Evolutionary conservation across 2,329 filamentous ascomycete species (phyloP), one percentile per base, ranked within the genome.

Genomic region (Kalaharituber pfeilii): DNA sequence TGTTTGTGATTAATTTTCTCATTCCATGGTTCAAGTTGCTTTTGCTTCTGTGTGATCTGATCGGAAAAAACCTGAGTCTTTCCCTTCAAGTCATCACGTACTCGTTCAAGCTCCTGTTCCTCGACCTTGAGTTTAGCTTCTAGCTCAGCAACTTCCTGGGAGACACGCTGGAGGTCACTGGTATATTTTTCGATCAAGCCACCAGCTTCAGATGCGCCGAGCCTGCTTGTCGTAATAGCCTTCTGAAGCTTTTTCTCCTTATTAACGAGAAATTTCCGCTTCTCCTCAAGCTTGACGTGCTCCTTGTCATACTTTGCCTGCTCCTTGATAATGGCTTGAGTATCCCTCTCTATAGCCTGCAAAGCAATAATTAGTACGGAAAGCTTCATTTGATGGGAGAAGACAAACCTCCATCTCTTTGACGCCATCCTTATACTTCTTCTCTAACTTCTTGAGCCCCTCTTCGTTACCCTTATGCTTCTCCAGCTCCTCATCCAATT

Each of bases 161-260:
- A 75, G 57, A 86, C 82, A 2, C 78, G 80, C 65, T 86, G 79
- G 44, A 96, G 84, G 60, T 95, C 87, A 55, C 81, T 75, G 6
- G 75, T 72, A 63, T 85, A 87, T 61, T 88, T 82, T 65, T 84
- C 80, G 9, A 91, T 83, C 7, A 86, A 79, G 58, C 83, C 81
- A 33, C 81, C 77, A 2, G 87, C 84, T 62, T 93, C 86, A 0
- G 77, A 75, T 0, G 79, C 77, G 5, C 82, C 79, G 55, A 82
- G 80, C 59, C 85, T 84, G 56, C 85, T 86, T 47, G 81, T 82
- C 53, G 80, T 75, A 57, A 91, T 84, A 0, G 82, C 78, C 71
- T 94, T 96, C 61, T 96, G 86, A 13, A 94, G 76, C 70, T 98
- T 98, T 72, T 91, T 94, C 63, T 85, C 82, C 71, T 98, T 98